phyloP scores from a whole-genome alignment of 176 grass and related monocot genomes.

The Calamus simplicifolius region DNA sequence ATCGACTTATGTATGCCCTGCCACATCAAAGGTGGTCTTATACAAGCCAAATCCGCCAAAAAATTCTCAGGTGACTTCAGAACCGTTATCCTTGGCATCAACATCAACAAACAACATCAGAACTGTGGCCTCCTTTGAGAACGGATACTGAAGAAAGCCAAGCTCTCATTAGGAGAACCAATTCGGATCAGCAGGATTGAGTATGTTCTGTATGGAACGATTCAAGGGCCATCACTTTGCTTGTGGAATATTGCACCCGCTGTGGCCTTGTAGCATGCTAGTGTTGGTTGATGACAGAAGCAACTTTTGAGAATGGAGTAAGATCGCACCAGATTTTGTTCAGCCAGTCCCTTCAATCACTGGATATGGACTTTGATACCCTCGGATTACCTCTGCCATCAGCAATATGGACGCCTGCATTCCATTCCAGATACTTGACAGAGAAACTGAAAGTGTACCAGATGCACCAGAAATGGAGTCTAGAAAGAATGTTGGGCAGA shows the following conservation, averaged over 20 bases:
- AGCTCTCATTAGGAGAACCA: constrained; percentile 43
- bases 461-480: constrained; percentile 21
- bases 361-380: constrained; percentile 52
- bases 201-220: constrained; percentile 34
- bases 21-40: constrained; percentile 46
- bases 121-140: constrained; percentile 58
- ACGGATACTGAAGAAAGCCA: constrained; percentile 40
- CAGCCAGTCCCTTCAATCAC: constrained; percentile 52
- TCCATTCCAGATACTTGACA: constrained; percentile 47
- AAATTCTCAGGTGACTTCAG: constrained; percentile 34
- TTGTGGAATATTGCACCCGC: constrained; percentile 54
- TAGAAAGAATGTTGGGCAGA: constrained; percentile 15
- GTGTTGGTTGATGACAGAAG: constrained; percentile 29
- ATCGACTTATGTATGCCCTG: constrained; percentile 62
- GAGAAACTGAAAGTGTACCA: constrained; percentile 42
- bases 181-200: constrained; percentile 29
- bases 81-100: constrained; percentile 36
- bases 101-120: constrained; percentile 51
- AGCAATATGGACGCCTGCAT: constrained; percentile 32
- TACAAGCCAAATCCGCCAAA: constrained; percentile 62
- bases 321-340: constrained; percentile 47
- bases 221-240: constrained; percentile 50
- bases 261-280: constrained; percentile 47
- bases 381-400: constrained; percentile 37
- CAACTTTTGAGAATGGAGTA: constrained; percentile 35